phyloP scores from a whole-genome alignment of 164 flowering plant genomes.

The Santalum album region DNA sequence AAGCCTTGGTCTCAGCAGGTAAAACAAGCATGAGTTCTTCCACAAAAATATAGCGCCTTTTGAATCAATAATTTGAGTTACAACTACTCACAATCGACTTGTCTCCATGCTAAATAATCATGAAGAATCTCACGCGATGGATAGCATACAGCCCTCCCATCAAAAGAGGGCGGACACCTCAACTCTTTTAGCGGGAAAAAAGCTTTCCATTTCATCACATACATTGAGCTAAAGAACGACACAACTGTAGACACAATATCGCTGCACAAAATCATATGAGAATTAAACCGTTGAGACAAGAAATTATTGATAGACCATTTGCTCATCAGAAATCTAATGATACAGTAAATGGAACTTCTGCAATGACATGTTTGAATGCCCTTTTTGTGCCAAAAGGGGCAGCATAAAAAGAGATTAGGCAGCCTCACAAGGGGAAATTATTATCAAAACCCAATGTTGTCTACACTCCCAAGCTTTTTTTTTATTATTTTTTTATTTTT shows the following conservation, averaged over 20 bases:
- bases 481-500: too few relatives aligned
- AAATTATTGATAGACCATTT: too few relatives aligned
- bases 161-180: slow-evolving; percentile 54
- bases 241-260: slow-evolving; percentile 49
- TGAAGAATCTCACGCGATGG: slow-evolving; percentile 51
- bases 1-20: background rate
- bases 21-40: background rate
- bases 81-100: slow-evolving; percentile 70
- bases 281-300: background rate
- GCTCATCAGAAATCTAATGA: too few relatives aligned
- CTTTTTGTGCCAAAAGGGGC: too few relatives aligned
- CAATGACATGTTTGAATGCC: too few relatives aligned
- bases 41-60: background rate
- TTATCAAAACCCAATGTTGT: too few relatives aligned
- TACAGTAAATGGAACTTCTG: too few relatives aligned
- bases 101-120: slow-evolving; percentile 89
- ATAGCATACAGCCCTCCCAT: slow-evolving; percentile 76
- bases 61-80: background rate
- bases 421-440: too few relatives aligned
- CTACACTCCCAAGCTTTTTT: too few relatives aligned
- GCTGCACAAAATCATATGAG: slow-evolving; percentile 54
- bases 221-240: slow-evolving; percentile 49
- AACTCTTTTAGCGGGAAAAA: slow-evolving; percentile 19
- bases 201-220: slow-evolving; percentile 20
- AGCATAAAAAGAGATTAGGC: too few relatives aligned